A percentile compares a stretch with the other conserved stretches of the same genome.
Evolutionary conservation across 2,329 filamentous ascomycete species (phyloP).

Genomic region (Lizonia empirigonia): DNA sequence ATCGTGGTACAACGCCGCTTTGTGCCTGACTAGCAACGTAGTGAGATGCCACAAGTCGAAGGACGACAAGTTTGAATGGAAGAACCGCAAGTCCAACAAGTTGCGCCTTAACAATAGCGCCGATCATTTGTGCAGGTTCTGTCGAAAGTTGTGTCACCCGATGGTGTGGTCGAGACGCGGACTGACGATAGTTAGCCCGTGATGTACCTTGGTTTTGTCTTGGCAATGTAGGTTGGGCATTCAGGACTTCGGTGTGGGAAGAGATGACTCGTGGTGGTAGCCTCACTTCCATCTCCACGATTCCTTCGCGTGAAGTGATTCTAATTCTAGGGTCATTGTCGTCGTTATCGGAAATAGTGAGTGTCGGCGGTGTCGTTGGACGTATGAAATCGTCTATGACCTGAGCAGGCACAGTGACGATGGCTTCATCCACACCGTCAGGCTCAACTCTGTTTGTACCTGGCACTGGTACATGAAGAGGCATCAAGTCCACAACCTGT

Average conservation of each 20-base stretch:
- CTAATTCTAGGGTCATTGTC: conserved; percentile 45
- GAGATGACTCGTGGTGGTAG: conserved; percentile 42
- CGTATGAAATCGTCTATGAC: conserved; percentile 21
- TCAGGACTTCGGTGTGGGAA: conserved; percentile 34
- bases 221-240: conserved; percentile 17
- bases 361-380: conserved; percentile 33
- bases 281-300: conserved; percentile 49
- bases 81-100: conserved; percentile 39
- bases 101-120: conserved; percentile 40
- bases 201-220: conserved; percentile 8
- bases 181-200: conserved; percentile 3
- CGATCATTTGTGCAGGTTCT: conserved; percentile 42
- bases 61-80: conserved; percentile 38
- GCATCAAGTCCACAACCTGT: conserved; percentile 30
- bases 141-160: conserved; percentile 46
- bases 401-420: conserved; percentile 17
- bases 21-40: conserved; percentile 25
- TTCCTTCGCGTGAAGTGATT: conserved; percentile 47
- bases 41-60: conserved; percentile 42
- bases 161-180: conserved; percentile 26
- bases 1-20: conserved; percentile 6
- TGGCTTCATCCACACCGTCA: conserved; percentile 11
- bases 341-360: conserved; percentile 34
- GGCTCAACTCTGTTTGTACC: conserved; percentile 7
- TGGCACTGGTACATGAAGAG: conserved; percentile 28